Base-by-base conservation (phyloP, 2,329 filamentous ascomycete species). In the Cladobotryum mycophilum region DNA sequence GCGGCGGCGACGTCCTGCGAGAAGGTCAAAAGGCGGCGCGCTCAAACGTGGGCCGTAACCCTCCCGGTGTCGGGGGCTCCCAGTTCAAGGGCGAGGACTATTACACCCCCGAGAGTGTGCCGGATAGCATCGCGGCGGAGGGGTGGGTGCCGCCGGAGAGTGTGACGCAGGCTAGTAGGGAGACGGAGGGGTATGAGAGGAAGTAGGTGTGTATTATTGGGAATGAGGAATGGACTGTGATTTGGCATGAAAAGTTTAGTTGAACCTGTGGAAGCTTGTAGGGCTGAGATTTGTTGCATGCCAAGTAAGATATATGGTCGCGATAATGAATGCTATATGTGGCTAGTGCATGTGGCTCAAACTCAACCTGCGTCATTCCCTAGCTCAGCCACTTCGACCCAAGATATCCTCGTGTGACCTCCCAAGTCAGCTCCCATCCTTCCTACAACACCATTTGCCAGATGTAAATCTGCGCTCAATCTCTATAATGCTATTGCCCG, bases 61-160 rank as follows among this genome's bases (percentile, higher is more conserved):
- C 65, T 22, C 56, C 60, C 1, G 66, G 65, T 2, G 61, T 65
- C 13, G 67, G 66, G 4, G 72, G 73, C 41, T 63, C 60, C 42
- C 54, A 67, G 47, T 74, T 67, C 60, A 70, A 68, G 58, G 73
- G 70, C 6, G 60, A 62, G 2, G 62, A 75, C 9, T 72, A 72
- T 52, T 69, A 75, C 51, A 56, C 53, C 2, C 65, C 68, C 1
- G 70, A 75, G 64, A 64, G 59, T 17, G 70, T 74, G 22, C 69
- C 70, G 5, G 71, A 72, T 15, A 69, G 68, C 53, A 68, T 67
- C 45, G 67, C 71, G 2, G 71, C 70, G 1, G 68, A 73, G 61
- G 69, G 69, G 0, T 61, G 69, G 47, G 58, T 75, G 43, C 59
- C 73, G 9, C 72, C 72, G 0, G 61, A 60, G 42, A 75, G 70